Percentiles rank a stretch among this genome's conserved stretches.
Conservation (phyloP, 306 rosid species). For the Malus sieversii region DNA sequence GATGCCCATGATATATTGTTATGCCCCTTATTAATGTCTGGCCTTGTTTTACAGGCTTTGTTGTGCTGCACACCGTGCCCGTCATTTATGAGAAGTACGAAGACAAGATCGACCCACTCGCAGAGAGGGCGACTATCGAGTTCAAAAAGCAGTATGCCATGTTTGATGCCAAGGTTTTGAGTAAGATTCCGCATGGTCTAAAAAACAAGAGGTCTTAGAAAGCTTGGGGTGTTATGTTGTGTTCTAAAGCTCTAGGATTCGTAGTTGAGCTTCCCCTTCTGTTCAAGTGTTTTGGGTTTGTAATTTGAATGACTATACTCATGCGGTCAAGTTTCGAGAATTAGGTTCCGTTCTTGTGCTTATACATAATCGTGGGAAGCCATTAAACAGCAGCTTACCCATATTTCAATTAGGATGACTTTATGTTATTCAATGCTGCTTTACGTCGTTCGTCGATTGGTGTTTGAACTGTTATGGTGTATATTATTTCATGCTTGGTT, state of each 20-base stretch:
- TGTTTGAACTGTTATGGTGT: not conserved
- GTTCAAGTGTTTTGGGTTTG: conserved; percentile 21
- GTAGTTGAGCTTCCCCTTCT: not conserved
- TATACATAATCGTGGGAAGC: conserved; percentile 1
- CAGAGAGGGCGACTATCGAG: conserved; percentile 56
- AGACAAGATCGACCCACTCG: conserved; percentile 59
- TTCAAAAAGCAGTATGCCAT: conserved; percentile 61
- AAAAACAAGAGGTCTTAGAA: conserved; percentile 58
- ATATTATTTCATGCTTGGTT: conserved; percentile 1
- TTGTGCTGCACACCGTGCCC: conserved; percentile 67
- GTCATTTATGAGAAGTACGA: conserved; percentile 67
- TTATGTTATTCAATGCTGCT: conserved; percentile 1
- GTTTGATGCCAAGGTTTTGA: conserved; percentile 67
- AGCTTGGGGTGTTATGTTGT: not conserved
- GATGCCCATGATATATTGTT: not conserved
- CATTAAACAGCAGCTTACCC: conserved; percentile 5
- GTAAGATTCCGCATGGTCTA: conserved; percentile 52
- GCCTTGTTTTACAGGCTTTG: conserved; percentile 43
- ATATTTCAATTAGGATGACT: conserved; percentile 4
- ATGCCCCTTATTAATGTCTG: not conserved
- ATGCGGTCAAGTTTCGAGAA: conserved; percentile 19
- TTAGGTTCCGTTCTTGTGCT: conserved; percentile 20
- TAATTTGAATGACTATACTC: conserved; percentile 10
- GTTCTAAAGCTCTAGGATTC: not conserved
- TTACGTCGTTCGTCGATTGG: not conserved